phyloP scores from a whole-genome alignment of 768 basidiomycete genomes.

The Xerocomus brunneocitrinus region DNA sequence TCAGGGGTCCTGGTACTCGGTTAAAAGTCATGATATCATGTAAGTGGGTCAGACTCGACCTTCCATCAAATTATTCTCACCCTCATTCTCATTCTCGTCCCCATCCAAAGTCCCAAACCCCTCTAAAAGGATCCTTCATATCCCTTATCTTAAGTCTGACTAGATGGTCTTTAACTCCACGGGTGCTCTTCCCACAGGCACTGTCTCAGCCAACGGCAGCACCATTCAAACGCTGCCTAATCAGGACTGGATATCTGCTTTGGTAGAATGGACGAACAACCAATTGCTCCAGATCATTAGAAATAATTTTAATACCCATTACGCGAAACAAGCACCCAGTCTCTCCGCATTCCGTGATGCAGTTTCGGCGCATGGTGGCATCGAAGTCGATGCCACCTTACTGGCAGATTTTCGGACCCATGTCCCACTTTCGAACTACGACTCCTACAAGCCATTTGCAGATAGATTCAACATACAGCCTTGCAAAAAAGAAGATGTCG shows the following conservation, averaged over 20 bases:
- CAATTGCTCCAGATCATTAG: not conserved
- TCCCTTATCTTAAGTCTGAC: no score
- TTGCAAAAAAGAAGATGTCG: conserved; percentile 5
- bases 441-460: conserved; percentile 1
- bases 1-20: no score
- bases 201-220: not conserved
- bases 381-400: not conserved
- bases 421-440: conserved; percentile 4
- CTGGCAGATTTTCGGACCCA: not conserved
- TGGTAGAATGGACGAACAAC: not conserved
- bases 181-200: not conserved
- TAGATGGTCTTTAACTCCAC: not conserved
- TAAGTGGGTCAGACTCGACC: no score
- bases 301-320: not conserved
- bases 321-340: not conserved
- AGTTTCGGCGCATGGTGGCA: not conserved
- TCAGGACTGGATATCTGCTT: not conserved
- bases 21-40: no score
- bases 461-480: conserved; percentile 1
- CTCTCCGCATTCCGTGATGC: not conserved
- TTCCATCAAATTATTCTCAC: no score
- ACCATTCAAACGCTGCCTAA: not conserved
- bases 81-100: no score
- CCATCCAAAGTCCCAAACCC: no score
- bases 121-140: no score